Evolutionary conservation across 2,329 filamentous ascomycete genomes (phyloP).

Genomic region (Diaporthe vexans): DNA sequence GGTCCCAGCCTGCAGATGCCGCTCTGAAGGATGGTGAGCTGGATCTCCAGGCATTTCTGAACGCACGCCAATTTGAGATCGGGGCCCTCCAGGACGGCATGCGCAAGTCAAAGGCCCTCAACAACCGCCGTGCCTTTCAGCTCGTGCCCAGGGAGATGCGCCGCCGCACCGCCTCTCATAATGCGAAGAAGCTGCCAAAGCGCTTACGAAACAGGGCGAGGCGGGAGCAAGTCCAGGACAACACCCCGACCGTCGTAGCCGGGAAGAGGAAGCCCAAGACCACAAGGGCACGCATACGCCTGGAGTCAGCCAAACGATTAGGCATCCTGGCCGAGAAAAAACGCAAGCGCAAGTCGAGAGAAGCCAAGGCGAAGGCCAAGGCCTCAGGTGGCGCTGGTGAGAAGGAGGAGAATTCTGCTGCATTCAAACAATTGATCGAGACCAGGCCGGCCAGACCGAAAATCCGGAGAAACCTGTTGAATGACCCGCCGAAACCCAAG

Average conservation of each 20-base stretch:
- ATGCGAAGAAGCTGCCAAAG: slow-evolving; percentile 89
- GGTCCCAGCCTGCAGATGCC: slow-evolving; percentile 63
- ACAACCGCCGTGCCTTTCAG: slow-evolving; percentile 85
- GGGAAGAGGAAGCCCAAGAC: slow-evolving; percentile 73
- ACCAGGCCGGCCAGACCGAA: slow-evolving; percentile 69
- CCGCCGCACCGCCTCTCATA: slow-evolving; percentile 92
- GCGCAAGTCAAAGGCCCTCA: slow-evolving; percentile 74
- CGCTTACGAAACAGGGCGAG: slow-evolving; percentile 78
- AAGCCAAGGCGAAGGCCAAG: slow-evolving; percentile 47
- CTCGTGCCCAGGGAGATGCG: slow-evolving; percentile 88
- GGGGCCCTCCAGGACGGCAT: slow-evolving; percentile 87
- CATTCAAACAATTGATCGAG: slow-evolving; percentile 50
- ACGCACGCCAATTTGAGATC: slow-evolving; percentile 91
- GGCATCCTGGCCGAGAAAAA: slow-evolving; percentile 73
- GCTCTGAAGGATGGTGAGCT: slow-evolving; percentile 81
- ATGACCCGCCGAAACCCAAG: slow-evolving; percentile 67
- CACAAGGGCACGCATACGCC: slow-evolving; percentile 72
- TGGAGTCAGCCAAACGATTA: slow-evolving; percentile 82
- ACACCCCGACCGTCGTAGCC: slow-evolving; percentile 83
- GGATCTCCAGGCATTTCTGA: slow-evolving; percentile 86
- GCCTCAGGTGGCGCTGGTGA: slow-evolving; percentile 42
- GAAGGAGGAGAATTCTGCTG: slow-evolving; percentile 42
- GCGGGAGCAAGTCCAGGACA: slow-evolving; percentile 87
- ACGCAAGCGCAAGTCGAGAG: slow-evolving; percentile 59
- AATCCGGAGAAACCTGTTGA: slow-evolving; percentile 78